Conservation (phyloP, 176 grass and related monocot genomes). For the Hordeum marinum region DNA sequence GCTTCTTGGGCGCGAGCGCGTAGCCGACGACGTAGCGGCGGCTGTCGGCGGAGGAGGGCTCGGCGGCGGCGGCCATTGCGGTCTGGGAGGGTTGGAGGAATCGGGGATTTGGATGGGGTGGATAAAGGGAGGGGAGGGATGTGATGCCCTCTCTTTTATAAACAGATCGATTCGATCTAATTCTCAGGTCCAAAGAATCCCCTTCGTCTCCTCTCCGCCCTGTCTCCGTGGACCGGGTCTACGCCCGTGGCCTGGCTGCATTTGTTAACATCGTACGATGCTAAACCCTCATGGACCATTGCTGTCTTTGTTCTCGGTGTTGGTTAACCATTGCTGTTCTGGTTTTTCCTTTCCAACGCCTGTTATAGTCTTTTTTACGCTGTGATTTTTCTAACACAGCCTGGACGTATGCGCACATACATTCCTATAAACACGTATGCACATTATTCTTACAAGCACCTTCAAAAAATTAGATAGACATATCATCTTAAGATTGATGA, state of each 20-base stretch:
- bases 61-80: slow-evolving; percentile 35
- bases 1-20: slow-evolving; percentile 80
- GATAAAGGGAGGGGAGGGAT: slow-evolving; percentile 21
- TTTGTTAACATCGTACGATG: background rate
- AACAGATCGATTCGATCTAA: slow-evolving; percentile 4
- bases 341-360: no score
- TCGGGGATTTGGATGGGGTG: slow-evolving; percentile 4
- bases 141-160: slow-evolving; percentile 36
- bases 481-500: no score
- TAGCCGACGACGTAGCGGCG: slow-evolving; percentile 58
- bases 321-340: no score
- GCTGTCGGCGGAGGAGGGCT: slow-evolving; percentile 14
- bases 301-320: background rate
- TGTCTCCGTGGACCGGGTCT: slow-evolving; percentile 2
- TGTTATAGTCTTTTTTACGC: no score
- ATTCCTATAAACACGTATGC: no score
- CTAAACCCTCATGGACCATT: background rate
- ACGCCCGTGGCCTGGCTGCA: background rate
- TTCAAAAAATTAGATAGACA: fast-evolving
- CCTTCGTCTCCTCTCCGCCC: background rate
- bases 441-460: no score
- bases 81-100: slow-evolving; percentile 4
- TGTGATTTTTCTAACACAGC: no score
- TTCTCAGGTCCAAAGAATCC: slow-evolving; percentile 1
- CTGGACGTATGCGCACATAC: no score